These are phyloP conservation scores for Crucibulum laeve DNA, from an alignment of 768 basidiomycete species.

Conservation along the genomic window DNA sequence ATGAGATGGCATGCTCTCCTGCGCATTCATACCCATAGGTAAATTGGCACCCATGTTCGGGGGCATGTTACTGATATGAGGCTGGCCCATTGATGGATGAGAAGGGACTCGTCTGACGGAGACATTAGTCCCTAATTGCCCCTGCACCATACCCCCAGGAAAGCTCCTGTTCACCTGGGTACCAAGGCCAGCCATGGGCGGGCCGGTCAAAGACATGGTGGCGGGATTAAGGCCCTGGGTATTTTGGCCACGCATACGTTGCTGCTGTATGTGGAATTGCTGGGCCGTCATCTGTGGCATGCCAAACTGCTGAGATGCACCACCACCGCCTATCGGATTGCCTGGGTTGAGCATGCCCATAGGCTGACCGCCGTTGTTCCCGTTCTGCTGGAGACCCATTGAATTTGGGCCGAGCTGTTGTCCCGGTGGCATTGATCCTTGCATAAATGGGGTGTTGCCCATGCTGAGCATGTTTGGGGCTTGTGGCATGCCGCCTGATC, in stretches of 20 bases:
- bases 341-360: slow-evolving; percentile 32
- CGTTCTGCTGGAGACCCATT: slow-evolving; percentile 27
- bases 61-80: slow-evolving; percentile 29
- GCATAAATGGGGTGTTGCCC: slow-evolving; percentile 26
- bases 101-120: slow-evolving; percentile 51
- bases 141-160: slow-evolving; percentile 35
- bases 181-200: slow-evolving; percentile 25
- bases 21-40: slow-evolving; percentile 42
- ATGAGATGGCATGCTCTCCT: slow-evolving; percentile 34
- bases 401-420: slow-evolving; percentile 26
- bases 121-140: slow-evolving; percentile 26
- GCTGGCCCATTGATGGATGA: slow-evolving; percentile 37
- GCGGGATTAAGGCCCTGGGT: slow-evolving; percentile 22
- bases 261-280: slow-evolving; percentile 25
- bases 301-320: slow-evolving; percentile 12
- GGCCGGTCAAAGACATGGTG: slow-evolving; percentile 14
- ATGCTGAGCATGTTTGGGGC: slow-evolving; percentile 32
- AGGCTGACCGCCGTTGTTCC: slow-evolving; percentile 24
- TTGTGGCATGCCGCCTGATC: slow-evolving; percentile 36
- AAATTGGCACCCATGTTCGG: slow-evolving; percentile 26
- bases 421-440: slow-evolving; percentile 31
- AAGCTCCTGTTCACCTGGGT: slow-evolving; percentile 35
- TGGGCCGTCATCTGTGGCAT: slow-evolving; percentile 18
- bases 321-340: background rate
- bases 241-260: slow-evolving; percentile 27